These are phyloP conservation scores for Tuber melanosporum DNA, from an alignment of 495 filamentous ascomycete genomes.

Conservation along the genomic window DNA sequence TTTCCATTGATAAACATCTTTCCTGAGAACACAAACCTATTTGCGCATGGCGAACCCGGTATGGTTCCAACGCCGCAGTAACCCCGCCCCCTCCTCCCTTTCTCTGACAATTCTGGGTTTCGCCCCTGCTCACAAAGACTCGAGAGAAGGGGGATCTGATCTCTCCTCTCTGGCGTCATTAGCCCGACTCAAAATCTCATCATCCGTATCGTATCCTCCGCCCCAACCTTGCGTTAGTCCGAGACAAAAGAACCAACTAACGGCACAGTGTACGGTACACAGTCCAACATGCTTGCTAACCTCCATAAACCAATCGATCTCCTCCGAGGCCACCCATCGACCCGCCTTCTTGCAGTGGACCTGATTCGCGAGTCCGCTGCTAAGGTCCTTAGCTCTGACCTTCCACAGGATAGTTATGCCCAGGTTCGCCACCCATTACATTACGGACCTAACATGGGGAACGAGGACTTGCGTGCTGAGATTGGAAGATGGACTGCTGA, in stretches of 20 bases:
- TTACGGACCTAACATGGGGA: conserved; percentile 76
- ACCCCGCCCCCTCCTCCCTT: not conserved
- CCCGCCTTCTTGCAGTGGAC: conserved; percentile 56
- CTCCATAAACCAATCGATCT: conserved; percentile 29
- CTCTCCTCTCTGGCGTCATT: not conserved
- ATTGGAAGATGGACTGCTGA: conserved; percentile 62
- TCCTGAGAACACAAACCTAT: not conserved
- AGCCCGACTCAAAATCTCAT: not conserved
- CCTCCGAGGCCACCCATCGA: conserved; percentile 39
- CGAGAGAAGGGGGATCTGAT: not conserved
- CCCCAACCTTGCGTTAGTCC: not conserved
- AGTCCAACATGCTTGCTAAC: not conserved
- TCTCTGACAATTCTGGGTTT: not conserved
- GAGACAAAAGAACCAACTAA: not conserved
- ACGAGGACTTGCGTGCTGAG: conserved; percentile 55
- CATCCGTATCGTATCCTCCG: not conserved
- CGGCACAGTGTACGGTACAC: not conserved
- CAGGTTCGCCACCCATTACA: conserved; percentile 46
- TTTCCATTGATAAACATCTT: not conserved
- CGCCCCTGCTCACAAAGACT: not conserved
- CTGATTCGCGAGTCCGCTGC: conserved; percentile 53
- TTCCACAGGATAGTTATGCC: conserved; percentile 43
- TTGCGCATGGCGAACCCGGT: not conserved
- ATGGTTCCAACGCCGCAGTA: not conserved
- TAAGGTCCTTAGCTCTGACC: conserved; percentile 54